Evolutionary conservation across 2,329 filamentous ascomycete species (phyloP), one percentile per base, ranked within the genome.

Genomic region (Dothistroma septosporum): DNA sequence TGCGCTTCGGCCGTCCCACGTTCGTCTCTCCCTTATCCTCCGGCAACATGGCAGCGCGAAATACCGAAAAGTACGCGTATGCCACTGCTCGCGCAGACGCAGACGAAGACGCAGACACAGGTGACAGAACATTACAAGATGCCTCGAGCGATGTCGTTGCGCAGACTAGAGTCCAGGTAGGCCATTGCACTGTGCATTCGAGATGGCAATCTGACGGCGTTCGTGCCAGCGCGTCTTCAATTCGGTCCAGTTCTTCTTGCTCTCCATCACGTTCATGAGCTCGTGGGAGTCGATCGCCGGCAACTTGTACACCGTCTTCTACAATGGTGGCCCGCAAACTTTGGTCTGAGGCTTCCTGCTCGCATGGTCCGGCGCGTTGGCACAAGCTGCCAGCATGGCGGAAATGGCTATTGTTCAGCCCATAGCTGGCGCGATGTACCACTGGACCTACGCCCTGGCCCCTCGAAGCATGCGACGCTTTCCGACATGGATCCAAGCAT

Each of bases 401-500:
- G 68, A 70, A 49, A 66, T 70, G 60, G 65, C 68, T 4, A 64
- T 65, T 14, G 57, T 64, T 11, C 68, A 68, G 24, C 68, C 67
- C n/a, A 70, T 70, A 35, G 66, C 68, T n/a, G 68, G 68, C 11
- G 68, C 67, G 9, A 64, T 65, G 60, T 69, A 68, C 60, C 68
- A 68, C 59, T 69, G 66, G 66, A 67, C 68, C 6, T 62, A 67
- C 44, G 60, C 63, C n/a, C 61, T 68, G 16, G 65, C 65, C 10
- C 68, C 65, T 11, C 35, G 44, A 19, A 57, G 57, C n/a, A 60
- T 67, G 16, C 60, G 61, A n/a, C 60, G 66, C n/a, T 68, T 69
- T 47, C 58, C 65, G 50, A 68, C 64, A 14, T 66, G 70, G 76
- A 61, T 69, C 32, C 68, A 69, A 65, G 68, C 75, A 4, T 78